Evolutionary conservation across 768 basidiomycete genomes (phyloP).

Genomic region (Rubroboletus pulcherrimus): DNA sequence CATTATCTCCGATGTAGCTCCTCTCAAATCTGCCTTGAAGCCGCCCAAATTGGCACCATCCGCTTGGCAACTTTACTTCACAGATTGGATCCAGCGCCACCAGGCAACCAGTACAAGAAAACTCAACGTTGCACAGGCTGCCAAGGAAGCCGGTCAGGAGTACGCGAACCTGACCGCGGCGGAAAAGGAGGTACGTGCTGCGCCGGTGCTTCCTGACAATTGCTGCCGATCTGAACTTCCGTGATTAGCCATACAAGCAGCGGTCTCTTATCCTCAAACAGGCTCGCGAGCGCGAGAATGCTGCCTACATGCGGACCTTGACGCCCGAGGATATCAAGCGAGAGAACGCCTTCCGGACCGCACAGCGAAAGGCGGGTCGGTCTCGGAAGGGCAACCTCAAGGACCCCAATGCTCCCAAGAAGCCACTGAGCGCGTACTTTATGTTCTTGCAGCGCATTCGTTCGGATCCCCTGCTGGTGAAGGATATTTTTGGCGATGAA

Average conservation of each 20-base stretch:
- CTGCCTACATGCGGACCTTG: constrained; percentile 81
- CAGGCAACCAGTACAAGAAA: constrained; percentile 78
- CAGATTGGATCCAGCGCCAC: constrained; percentile 88
- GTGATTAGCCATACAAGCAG: constrained; percentile 72
- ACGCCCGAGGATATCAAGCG: constrained; percentile 93
- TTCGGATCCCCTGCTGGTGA: constrained; percentile 69
- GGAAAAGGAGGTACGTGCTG: constrained; percentile 72
- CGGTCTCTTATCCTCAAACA: constrained; percentile 85
- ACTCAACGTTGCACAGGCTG: constrained; percentile 91
- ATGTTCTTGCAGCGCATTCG: constrained; percentile 92
- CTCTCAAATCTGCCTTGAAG: constrained; percentile 72
- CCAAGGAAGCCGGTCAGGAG: constrained; percentile 90
- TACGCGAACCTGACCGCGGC: constrained; percentile 75
- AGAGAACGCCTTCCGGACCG: constrained; percentile 88
- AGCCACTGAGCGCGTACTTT: constrained; percentile 91
- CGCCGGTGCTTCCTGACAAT: constrained; percentile 25
- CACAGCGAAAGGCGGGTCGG: constrained; percentile 90
- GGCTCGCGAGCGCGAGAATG: constrained; percentile 74
- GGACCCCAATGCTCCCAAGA: constrained; percentile 96
- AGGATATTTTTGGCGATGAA: constrained; percentile 82
- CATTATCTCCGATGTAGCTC: constrained; percentile 42
- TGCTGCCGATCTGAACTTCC: constrained; percentile 17
- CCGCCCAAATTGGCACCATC: constrained; percentile 91
- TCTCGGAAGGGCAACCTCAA: constrained; percentile 93
- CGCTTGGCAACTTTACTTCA: constrained; percentile 96